A percentile compares a stretch with the other conserved stretches of the same genome.
Evolutionary conservation across 179 eudicot genomes (phyloP).

Genomic region (Heliamphora pulchella): DNA sequence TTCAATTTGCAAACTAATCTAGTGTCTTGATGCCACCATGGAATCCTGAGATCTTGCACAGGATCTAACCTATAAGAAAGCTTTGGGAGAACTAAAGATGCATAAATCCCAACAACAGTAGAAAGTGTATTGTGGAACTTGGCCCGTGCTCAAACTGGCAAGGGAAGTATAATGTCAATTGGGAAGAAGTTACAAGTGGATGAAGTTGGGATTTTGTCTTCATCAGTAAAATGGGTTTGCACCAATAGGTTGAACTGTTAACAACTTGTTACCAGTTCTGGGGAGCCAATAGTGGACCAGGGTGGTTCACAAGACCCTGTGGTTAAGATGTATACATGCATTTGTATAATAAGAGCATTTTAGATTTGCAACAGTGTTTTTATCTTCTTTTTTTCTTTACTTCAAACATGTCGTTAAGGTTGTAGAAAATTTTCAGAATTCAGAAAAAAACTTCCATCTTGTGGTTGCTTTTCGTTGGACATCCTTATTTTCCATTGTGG

Average conservation of each 20-base stretch:
- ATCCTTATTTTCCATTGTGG: background rate
- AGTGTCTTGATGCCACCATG: background rate
- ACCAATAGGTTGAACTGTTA: background rate
- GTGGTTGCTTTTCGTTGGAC: background rate
- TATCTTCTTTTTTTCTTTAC: background rate
- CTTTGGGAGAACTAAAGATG: background rate
- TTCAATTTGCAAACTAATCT: background rate
- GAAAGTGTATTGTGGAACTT: background rate
- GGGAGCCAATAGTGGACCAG: background rate
- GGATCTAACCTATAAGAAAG: background rate
- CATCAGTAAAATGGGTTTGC: background rate
- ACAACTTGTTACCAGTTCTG: background rate
- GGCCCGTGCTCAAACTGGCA: background rate
- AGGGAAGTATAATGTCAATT: background rate
- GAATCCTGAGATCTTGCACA: slow-evolving; percentile 2
- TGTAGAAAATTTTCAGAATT: background rate
- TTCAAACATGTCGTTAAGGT: background rate
- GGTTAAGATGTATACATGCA: background rate
- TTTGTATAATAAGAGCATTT: background rate
- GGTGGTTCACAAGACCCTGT: background rate
- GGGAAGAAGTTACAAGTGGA: background rate
- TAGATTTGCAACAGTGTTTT: background rate
- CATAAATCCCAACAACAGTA: background rate
- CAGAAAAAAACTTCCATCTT: background rate
- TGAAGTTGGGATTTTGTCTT: background rate